phyloP scores from a whole-genome alignment of 441 rosid species.

The Pelargonium fulgidum region DNA sequence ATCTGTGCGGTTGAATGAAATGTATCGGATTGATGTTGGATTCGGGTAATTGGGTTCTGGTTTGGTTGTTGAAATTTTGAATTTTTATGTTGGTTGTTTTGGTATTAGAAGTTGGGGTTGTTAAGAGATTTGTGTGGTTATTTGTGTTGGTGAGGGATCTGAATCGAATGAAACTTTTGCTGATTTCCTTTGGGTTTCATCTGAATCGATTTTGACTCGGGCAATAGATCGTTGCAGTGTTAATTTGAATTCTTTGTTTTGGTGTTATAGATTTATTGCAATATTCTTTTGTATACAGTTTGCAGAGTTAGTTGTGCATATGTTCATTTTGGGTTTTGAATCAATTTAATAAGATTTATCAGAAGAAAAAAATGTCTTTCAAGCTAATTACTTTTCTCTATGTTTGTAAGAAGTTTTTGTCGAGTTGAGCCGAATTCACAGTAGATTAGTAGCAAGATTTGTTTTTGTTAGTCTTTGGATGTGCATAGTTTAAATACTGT shows the following conservation, averaged over 20 bases:
- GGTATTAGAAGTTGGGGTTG: not conserved
- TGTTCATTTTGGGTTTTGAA: not conserved
- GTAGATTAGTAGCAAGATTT: not conserved
- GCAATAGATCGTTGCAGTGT: not conserved
- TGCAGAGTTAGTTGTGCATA: too few relatives aligned
- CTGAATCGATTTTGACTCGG: slow-evolving; percentile 12
- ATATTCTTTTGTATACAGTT: too few relatives aligned
- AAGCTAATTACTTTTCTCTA: not conserved
- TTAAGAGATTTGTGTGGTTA: not conserved
- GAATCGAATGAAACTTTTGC: not conserved
- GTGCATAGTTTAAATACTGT: not conserved
- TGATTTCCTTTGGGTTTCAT: slow-evolving; percentile 14
- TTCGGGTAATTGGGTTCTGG: slow-evolving; percentile 15
- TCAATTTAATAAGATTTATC: not conserved
- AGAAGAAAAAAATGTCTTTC: not conserved
- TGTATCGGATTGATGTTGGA: slow-evolving; percentile 10
- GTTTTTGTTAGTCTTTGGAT: not conserved
- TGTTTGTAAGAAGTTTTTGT: not conserved
- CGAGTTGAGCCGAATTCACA: not conserved
- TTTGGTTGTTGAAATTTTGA: not conserved
- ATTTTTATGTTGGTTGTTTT: not conserved
- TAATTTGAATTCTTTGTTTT: not conserved
- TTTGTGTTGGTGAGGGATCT: slow-evolving; percentile 13
- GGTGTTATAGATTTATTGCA: not conserved
- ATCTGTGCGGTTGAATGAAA: slow-evolving; percentile 7